Percentiles rank a stretch among this genome's conserved stretches.
Evolutionary conservation across 805 yeast genomes (phyloP).

Genomic region (Millerago galiae): DNA sequence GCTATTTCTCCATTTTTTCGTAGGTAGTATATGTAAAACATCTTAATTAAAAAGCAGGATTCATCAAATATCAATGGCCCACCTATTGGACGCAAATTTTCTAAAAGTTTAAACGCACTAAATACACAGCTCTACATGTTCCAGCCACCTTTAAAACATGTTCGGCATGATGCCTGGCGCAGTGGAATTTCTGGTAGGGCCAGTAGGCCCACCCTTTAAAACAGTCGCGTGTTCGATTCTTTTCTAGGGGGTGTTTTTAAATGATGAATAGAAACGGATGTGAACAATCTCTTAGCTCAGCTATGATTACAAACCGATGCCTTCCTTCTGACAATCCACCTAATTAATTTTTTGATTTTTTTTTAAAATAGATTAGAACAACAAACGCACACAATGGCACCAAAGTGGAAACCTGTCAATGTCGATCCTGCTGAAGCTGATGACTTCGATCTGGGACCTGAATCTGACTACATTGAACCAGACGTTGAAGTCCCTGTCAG

Average conservation of each 20-base stretch:
- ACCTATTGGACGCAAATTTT: too few relatives aligned
- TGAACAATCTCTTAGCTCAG: slow-evolving; percentile 26
- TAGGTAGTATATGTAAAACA: too few relatives aligned
- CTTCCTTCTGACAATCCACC: slow-evolving; percentile 23
- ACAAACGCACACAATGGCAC: not conserved
- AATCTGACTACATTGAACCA: slow-evolving; percentile 24
- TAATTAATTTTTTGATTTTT: slow-evolving; percentile 1
- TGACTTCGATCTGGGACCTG: slow-evolving; percentile 25
- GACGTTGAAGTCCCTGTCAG: slow-evolving; percentile 13
- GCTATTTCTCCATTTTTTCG: too few relatives aligned
- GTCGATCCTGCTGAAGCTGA: slow-evolving; percentile 23
- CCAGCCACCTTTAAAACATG: not conserved
- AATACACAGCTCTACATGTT: not conserved
- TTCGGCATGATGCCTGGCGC: not conserved
- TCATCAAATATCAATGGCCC: too few relatives aligned
- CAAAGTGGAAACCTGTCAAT: slow-evolving; percentile 24
- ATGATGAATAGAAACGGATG: slow-evolving; percentile 24
- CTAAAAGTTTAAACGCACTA: too few relatives aligned
- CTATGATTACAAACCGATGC: slow-evolving; percentile 27
- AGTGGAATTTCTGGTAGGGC: slow-evolving; percentile 15
- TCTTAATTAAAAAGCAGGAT: too few relatives aligned
- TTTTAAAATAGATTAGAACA: not conserved
- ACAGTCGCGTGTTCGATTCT: slow-evolving; percentile 13
- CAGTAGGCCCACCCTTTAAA: slow-evolving; percentile 9
- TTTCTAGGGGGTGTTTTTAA: slow-evolving; percentile 8